Percentiles rank a stretch among this genome's conserved stretches.
These are phyloP conservation scores for Posidonia australis DNA, from an alignment of 106 monocot species.

Conservation along the genomic window DNA sequence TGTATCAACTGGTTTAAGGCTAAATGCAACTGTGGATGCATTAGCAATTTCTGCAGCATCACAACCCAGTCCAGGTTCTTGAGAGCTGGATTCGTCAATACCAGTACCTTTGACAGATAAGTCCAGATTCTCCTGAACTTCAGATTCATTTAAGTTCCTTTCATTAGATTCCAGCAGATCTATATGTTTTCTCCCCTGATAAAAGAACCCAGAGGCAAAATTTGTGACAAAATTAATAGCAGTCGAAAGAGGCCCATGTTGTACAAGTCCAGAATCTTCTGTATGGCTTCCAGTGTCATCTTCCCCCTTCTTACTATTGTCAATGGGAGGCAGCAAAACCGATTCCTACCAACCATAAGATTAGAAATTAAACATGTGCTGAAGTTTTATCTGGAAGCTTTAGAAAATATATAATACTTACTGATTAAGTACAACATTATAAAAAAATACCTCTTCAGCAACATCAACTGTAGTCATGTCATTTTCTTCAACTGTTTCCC, in stretches of 20 bases:
- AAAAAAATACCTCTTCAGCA: constrained; percentile 36
- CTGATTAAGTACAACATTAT: background rate
- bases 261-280: constrained; percentile 22
- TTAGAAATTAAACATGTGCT: background rate
- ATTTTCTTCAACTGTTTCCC: constrained; percentile 86
- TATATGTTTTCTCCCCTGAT: constrained; percentile 28
- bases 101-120: constrained; percentile 10
- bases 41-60: constrained; percentile 6
- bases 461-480: constrained; percentile 32
- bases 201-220: constrained; percentile 59
- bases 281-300: constrained; percentile 4
- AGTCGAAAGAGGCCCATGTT: constrained; percentile 39
- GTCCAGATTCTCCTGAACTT: constrained; percentile 14
- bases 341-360: constrained; percentile 33
- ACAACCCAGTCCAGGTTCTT: constrained; percentile 9
- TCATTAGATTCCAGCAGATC: constrained; percentile 13
- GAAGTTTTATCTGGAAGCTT: constrained; percentile 7
- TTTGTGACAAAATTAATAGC: constrained; percentile 53
- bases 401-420: background rate
- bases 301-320: constrained; percentile 17
- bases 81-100: constrained; percentile 6
- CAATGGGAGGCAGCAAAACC: constrained; percentile 12
- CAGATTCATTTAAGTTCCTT: constrained; percentile 11
- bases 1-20: background rate
- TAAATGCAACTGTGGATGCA: constrained; percentile 10